Conservation (phyloP, 1,284 basidiomycete genomes). For the Trametes versicolor region DNA sequence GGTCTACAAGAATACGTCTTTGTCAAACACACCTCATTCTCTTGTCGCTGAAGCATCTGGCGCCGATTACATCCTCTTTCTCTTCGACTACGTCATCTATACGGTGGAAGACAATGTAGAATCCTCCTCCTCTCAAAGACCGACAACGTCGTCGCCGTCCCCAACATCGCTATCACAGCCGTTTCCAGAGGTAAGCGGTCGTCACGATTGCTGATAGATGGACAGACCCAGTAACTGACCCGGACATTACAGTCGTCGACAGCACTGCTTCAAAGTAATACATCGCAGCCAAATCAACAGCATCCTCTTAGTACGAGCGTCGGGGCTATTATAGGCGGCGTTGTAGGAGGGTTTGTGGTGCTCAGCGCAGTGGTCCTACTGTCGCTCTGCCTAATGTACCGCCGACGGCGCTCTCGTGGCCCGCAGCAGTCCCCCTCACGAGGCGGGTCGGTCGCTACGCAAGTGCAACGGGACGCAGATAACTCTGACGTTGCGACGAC, state of each 20-base stretch:
- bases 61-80: not conserved
- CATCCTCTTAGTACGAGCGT: too few relatives aligned
- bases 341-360: not conserved
- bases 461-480: too few relatives aligned
- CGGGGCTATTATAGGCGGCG: not conserved
- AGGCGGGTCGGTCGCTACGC: too few relatives aligned
- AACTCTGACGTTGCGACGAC: too few relatives aligned
- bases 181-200: too few relatives aligned
- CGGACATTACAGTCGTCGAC: not conserved
- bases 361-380: not conserved
- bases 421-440: too few relatives aligned
- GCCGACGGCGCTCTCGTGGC: too few relatives aligned
- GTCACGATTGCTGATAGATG: too few relatives aligned
- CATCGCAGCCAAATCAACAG: not conserved
- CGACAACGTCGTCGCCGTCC: not conserved
- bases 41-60: constrained; percentile 8
- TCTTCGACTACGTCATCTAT: constrained; percentile 25
- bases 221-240: too few relatives aligned
- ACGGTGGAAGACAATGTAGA: constrained; percentile 7
- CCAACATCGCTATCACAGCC: not conserved
- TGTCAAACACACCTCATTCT: constrained; percentile 13
- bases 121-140: not conserved
- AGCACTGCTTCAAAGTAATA: not conserved
- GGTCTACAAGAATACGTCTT: constrained; percentile 16
- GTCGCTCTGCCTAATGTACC: not conserved